Conservation (phyloP, 2,329 filamentous ascomycete genomes). For the Lecanicillium sp. region DNA sequence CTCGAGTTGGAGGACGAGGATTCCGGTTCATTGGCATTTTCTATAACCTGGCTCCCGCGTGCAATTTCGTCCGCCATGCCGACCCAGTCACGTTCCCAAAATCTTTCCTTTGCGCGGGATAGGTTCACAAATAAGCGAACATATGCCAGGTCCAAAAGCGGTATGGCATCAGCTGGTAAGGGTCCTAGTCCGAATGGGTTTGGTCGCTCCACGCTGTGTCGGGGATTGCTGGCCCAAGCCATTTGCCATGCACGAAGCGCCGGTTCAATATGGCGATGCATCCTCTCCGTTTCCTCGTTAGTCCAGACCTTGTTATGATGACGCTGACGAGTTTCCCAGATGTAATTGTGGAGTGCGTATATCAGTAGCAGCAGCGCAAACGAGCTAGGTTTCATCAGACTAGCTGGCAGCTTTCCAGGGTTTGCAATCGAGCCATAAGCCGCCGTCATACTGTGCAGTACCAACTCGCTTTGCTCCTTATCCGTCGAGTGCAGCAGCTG, state of each 20-base stretch:
- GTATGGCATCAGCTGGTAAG: conserved; percentile 83
- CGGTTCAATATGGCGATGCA: conserved; percentile 92
- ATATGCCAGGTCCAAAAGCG: conserved; percentile 84
- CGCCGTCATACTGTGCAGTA: conserved; percentile 32
- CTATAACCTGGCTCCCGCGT: conserved; percentile 65
- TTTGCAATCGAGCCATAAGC: conserved; percentile 12
- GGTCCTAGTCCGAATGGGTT: conserved; percentile 78
- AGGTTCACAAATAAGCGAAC: conserved; percentile 89
- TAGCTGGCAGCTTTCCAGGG: conserved; percentile 44
- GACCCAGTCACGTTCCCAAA: conserved; percentile 91
- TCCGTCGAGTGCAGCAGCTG: conserved; percentile 73
- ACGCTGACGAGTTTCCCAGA: conserved; percentile 91
- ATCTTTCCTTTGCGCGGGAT: conserved; percentile 83
- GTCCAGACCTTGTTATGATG: conserved; percentile 89
- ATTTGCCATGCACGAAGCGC: conserved; percentile 90
- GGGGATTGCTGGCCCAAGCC: conserved; percentile 81
- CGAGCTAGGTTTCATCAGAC: conserved; percentile 72
- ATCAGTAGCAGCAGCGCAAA: conserved; percentile 90
- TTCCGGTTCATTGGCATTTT: conserved; percentile 49
- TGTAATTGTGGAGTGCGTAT: conserved; percentile 93
- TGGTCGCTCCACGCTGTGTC: conserved; percentile 75
- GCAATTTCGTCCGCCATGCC: conserved; percentile 84
- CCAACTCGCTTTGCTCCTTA: conserved; percentile 41
- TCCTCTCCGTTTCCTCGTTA: conserved; percentile 83
- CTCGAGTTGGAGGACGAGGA: conserved; percentile 42